Evolutionary conservation across 23 red algal genomes (phyloP), one percentile per base, ranked within the genome.

Genomic region (Gracilaria gracilis): DNA sequence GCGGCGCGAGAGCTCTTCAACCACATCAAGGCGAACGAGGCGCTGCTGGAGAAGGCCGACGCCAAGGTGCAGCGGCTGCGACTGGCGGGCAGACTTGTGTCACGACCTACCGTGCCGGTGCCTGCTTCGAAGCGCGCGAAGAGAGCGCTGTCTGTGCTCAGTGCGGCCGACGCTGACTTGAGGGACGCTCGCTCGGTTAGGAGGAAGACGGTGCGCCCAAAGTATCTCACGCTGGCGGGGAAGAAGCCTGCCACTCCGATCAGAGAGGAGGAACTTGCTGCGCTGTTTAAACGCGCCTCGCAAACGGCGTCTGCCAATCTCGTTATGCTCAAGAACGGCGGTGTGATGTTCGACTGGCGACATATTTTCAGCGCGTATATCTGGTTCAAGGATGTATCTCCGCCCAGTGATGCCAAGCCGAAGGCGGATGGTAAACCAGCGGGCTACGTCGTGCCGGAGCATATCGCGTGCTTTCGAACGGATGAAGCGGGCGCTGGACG

Each of bases 171-270:
- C 74, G 42, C 37, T 24, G 35, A 33, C 47, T 37, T 32, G 58
- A 66, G 31, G 23, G 32, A 48, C 40, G 67, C 28, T 31, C 64
- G 51, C 69, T 46, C 61, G 16, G 67, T 65, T 0, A 61, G 61
- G 7, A 36, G 32, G 9, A 59, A 31, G 21, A 57, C 61, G 13
- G 35, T 55, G 39, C 67, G 42, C 4, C 71, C 71, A 31, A 28
- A 28, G 28, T 80, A 77, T 39, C 74, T 90, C 24, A 76, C 87
- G 28, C 17, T 74, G 34, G 57, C 87, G 15, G 87, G 87, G 21
- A 90, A 90, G 76, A 42, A 38, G 17, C 31, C 23, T 17, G 87
- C 87, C 44, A 81, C 87, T n/a, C 87, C 87, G 9, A 67, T 90
- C 28, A 46, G 71, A 2, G 87, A 90, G 12, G 87, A 90, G 16